Percentiles rank a stretch among this genome's conserved stretches.
These are phyloP conservation scores for Actinomortierella wolfii DNA, from an alignment of 371 early-diverging fungal genomes.

Conservation along the genomic window DNA sequence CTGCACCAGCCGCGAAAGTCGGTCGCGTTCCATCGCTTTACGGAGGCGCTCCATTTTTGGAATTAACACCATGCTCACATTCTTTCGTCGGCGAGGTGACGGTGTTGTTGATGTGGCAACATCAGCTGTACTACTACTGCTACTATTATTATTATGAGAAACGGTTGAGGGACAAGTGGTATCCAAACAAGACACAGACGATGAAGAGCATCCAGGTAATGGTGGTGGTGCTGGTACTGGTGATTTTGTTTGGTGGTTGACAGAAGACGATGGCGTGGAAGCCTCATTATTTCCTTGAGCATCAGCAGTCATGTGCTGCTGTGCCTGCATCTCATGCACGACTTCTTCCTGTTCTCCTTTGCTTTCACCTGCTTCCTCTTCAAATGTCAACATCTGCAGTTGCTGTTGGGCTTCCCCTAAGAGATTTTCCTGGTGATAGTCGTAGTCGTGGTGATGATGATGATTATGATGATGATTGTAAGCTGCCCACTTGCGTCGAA, in stretches of 20 bases:
- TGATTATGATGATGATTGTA: constrained; percentile 3
- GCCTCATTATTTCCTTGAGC: too few relatives aligned
- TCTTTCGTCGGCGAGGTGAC: constrained; percentile 17
- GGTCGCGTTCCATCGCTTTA: constrained; percentile 31
- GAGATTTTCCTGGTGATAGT: too few relatives aligned
- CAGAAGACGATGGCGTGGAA: too few relatives aligned
- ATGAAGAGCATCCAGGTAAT: not conserved
- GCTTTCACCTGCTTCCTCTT: too few relatives aligned
- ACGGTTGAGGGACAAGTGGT: too few relatives aligned
- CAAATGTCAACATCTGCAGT: too few relatives aligned
- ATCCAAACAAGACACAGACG: not conserved
- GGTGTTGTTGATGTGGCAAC: not conserved
- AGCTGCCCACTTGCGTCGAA: constrained; percentile 7
- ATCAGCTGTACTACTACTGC: not conserved
- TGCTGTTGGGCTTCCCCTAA: too few relatives aligned
- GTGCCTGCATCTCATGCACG: too few relatives aligned
- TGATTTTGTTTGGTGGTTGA: not conserved
- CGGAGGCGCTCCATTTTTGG: constrained; percentile 27
- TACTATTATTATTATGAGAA: not conserved
- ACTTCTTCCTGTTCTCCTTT: too few relatives aligned
- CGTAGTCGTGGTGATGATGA: not conserved
- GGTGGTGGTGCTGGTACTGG: constrained; percentile 2
- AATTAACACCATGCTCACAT: constrained; percentile 23
- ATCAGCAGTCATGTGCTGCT: too few relatives aligned
- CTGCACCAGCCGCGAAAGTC: constrained; percentile 31